Evolutionary conservation across 805 yeast genomes (phyloP).

Genomic region (Hanseniaspora vineae): DNA sequence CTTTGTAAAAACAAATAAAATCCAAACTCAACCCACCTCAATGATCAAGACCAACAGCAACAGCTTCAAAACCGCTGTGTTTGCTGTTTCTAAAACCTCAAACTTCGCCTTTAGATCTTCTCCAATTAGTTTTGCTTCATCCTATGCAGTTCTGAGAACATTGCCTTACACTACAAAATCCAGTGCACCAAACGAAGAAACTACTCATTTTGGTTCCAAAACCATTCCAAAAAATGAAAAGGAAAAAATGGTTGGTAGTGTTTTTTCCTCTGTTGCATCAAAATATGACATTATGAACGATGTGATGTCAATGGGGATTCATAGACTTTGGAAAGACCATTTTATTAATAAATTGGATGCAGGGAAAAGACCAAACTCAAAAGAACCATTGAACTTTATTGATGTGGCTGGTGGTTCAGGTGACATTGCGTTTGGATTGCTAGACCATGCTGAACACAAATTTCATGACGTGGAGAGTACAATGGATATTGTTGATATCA

Average conservation of each 20-base stretch:
- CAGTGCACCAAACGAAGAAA: conserved; percentile 15
- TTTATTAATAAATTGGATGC: conserved; percentile 82
- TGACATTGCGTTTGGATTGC: conserved; percentile 89
- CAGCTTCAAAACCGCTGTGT: neutral
- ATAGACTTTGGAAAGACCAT: conserved; percentile 89
- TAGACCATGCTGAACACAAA: conserved; percentile 76
- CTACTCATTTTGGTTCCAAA: conserved; percentile 91
- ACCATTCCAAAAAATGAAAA: conserved; percentile 71
- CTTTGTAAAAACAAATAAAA: too few relatives aligned
- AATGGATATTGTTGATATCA: conserved; percentile 91
- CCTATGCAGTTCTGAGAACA: too few relatives aligned
- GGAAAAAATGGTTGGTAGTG: conserved; percentile 72
- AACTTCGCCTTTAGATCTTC: too few relatives aligned
- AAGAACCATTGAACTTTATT: conserved; percentile 69
- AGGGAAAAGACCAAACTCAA: conserved; percentile 75
- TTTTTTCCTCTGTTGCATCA: conserved; percentile 88
- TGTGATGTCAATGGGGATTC: conserved; percentile 93
- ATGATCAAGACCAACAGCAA: too few relatives aligned
- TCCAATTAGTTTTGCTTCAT: too few relatives aligned
- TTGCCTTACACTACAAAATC: neutral
- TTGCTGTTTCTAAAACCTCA: neutral
- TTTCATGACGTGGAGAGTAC: conserved; percentile 63
- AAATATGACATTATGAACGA: conserved; percentile 96
- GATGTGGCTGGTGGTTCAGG: conserved; percentile 99
- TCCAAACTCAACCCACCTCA: too few relatives aligned